Evolutionary conservation across 2,329 filamentous ascomycete genomes (phyloP).

Genomic region (Nakataea oryzae): DNA sequence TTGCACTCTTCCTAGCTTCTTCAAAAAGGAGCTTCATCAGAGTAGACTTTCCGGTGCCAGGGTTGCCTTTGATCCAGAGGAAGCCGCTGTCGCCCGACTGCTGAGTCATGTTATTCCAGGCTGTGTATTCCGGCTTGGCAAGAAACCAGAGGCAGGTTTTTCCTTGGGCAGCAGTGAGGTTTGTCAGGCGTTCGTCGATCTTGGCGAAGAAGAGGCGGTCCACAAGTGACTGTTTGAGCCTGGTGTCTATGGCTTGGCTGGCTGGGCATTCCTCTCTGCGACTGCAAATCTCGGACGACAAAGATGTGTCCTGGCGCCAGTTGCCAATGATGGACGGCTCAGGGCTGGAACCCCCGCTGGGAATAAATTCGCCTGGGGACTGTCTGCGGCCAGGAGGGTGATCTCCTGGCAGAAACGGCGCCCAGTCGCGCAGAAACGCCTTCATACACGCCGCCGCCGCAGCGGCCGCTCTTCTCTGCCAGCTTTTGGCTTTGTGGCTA

Average conservation of each 20-base stretch:
- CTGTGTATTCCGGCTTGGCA: constrained; percentile 13
- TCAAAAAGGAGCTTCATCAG: constrained; percentile 26
- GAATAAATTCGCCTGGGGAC: background rate
- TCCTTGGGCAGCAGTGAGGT: background rate
- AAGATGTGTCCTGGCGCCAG: background rate
- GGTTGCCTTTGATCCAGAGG: constrained; percentile 32
- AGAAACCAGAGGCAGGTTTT: constrained; percentile 12
- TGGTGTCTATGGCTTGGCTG: background rate
- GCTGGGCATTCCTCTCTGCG: background rate
- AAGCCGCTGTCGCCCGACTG: constrained; percentile 21
- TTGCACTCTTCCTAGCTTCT: constrained; percentile 5
- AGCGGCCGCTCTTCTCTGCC: constrained; percentile 24
- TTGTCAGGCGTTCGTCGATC: constrained; percentile 2
- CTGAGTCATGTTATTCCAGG: constrained; percentile 19
- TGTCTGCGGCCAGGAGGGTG: background rate
- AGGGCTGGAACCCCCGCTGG: background rate
- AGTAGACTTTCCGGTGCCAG: constrained; percentile 30
- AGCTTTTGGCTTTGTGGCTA: constrained; percentile 24
- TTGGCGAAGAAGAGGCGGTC: background rate
- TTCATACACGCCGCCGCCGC: background rate
- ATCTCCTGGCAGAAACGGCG: too few relatives aligned
- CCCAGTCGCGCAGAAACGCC: background rate
- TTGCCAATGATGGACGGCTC: background rate
- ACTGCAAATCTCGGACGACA: background rate
- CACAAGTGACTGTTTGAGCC: background rate